A percentile compares a stretch with the other conserved stretches of the same genome.
Evolutionary conservation across 2,329 filamentous ascomycete species (phyloP).

Genomic region (Monilinia fructigena): DNA sequence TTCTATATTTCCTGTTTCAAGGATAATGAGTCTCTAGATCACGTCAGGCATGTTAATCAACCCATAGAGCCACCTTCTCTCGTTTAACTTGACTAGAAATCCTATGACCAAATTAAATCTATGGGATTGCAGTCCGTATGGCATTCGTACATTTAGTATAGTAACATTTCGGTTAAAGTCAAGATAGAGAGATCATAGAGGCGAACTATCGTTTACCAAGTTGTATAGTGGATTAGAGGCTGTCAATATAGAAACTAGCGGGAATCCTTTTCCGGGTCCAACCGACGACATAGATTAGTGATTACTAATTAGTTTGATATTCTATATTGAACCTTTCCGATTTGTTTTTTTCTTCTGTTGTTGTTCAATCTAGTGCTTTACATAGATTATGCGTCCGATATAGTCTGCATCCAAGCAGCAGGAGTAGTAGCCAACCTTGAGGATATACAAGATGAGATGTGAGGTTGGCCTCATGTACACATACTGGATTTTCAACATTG

Average conservation of each 20-base stretch:
- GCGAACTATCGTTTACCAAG: not conserved
- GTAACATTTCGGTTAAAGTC: not conserved
- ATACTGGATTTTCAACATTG: too few relatives aligned
- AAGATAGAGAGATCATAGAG: not conserved
- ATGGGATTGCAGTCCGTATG: too few relatives aligned
- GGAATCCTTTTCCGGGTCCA: not conserved
- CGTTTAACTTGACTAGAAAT: not conserved
- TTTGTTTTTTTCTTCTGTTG: too few relatives aligned
- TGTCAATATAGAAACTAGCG: not conserved
- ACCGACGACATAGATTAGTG: not conserved
- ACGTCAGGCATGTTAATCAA: constrained; percentile 1
- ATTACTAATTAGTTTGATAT: not conserved
- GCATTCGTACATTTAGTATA: too few relatives aligned
- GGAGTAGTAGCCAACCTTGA: too few relatives aligned
- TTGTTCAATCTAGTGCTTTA: too few relatives aligned
- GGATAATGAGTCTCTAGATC: not conserved
- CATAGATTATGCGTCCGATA: too few relatives aligned
- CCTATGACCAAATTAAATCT: not conserved
- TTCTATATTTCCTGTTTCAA: constrained; percentile 12
- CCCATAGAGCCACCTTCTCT: not conserved
- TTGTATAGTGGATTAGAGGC: constrained; percentile 1
- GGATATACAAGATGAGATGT: too few relatives aligned
- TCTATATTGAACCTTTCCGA: not conserved
- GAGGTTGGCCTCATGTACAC: too few relatives aligned
- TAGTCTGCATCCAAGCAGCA: too few relatives aligned